A percentile compares a stretch with the other conserved stretches of the same genome.
These are phyloP conservation scores for Penicillium subrubescens DNA, from an alignment of 495 filamentous ascomycete species.

Conservation along the genomic window DNA sequence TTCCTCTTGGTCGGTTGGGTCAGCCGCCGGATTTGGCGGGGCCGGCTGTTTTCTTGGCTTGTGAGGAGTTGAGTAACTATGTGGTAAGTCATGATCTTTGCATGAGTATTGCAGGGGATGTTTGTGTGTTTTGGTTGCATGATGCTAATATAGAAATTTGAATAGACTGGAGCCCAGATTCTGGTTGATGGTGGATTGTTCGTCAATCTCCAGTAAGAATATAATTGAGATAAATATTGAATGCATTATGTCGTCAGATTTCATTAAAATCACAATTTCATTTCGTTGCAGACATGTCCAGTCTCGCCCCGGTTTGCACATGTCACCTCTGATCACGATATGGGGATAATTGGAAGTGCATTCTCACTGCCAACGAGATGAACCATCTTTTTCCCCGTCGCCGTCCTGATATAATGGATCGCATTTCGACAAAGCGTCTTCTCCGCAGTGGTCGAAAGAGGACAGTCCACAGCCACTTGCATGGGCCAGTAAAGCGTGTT, in stretches of 20 bases:
- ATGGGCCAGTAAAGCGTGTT: background rate
- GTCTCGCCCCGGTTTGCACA: background rate
- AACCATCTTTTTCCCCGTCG: background rate
- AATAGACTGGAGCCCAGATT: slow-evolving; percentile 10
- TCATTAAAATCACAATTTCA: background rate
- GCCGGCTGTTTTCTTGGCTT: slow-evolving; percentile 35
- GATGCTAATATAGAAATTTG: background rate
- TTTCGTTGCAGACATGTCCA: background rate
- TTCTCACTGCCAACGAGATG: background rate
- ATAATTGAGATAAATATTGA: background rate
- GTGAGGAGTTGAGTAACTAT: slow-evolving; percentile 34
- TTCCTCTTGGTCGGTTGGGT: slow-evolving; percentile 63
- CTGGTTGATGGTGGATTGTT: slow-evolving; percentile 17
- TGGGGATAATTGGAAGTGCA: background rate
- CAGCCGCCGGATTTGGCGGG: slow-evolving; percentile 37
- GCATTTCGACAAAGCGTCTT: background rate
- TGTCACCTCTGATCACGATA: background rate
- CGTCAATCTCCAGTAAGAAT: slow-evolving; percentile 12
- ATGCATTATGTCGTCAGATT: background rate
- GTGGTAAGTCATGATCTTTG: slow-evolving; percentile 8
- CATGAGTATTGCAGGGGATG: too few species aligned
- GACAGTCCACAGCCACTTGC: background rate
- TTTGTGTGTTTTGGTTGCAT: background rate
- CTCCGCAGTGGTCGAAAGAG: background rate
- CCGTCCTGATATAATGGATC: background rate